Percentiles rank a stretch among this genome's conserved stretches.
These are phyloP conservation scores for Mycena haematopus DNA, from an alignment of 768 basidiomycete genomes.

Conservation along the genomic window DNA sequence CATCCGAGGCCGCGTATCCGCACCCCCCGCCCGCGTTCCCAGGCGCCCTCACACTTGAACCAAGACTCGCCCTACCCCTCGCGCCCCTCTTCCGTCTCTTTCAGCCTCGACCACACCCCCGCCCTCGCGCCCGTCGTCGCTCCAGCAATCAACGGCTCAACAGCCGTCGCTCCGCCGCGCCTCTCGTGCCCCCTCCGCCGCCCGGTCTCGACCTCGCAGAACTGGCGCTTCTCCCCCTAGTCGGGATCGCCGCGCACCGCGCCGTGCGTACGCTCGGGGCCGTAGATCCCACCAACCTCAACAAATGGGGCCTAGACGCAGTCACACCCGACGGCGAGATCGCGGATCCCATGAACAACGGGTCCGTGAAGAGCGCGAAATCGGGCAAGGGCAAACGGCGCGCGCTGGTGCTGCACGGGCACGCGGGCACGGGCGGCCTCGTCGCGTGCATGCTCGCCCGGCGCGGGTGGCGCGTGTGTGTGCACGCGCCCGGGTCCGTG, in stretches of 20 bases:
- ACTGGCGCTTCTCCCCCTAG: slow-evolving; percentile 79
- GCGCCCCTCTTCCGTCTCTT: slow-evolving; percentile 31
- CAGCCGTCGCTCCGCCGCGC: slow-evolving; percentile 14
- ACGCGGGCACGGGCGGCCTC: slow-evolving; percentile 78
- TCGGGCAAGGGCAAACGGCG: slow-evolving; percentile 34
- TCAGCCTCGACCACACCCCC: slow-evolving; percentile 12
- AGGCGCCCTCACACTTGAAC: neutral
- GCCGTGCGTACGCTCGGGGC: slow-evolving; percentile 73
- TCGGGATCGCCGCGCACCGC: slow-evolving; percentile 80
- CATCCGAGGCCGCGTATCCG: neutral
- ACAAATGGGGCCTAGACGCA: slow-evolving; percentile 5
- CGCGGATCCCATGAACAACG: slow-evolving; percentile 1
- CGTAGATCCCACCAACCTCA: slow-evolving; percentile 45
- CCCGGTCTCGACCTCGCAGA: slow-evolving; percentile 63
- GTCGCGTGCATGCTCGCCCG: slow-evolving; percentile 78
- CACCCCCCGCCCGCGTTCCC: neutral
- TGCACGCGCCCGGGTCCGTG: slow-evolving; percentile 56
- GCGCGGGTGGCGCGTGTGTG: slow-evolving; percentile 76
- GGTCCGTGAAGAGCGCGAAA: slow-evolving; percentile 5
- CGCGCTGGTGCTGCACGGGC: slow-evolving; percentile 71
- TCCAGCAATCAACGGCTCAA: slow-evolving; percentile 1
- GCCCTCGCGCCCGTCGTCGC: slow-evolving; percentile 15
- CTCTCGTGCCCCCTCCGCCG: slow-evolving; percentile 12
- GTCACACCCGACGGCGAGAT: slow-evolving; percentile 24
- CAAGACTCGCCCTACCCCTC: slow-evolving; percentile 28